Evolutionary conservation across 2,329 filamentous ascomycete genomes (phyloP).

Genomic region (Chrysosporium queenslandicum): DNA sequence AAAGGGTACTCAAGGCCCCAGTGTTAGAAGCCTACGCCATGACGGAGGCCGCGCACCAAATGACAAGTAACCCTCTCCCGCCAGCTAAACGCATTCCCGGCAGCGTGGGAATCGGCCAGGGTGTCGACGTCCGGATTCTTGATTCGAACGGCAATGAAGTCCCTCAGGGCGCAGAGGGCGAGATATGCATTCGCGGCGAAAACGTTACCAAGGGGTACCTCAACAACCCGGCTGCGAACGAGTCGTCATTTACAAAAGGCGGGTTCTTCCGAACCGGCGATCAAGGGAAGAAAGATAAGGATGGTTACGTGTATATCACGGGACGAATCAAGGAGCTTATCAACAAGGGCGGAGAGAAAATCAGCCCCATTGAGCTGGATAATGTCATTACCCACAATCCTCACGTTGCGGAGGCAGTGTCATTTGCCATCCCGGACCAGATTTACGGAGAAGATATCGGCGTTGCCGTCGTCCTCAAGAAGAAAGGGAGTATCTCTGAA

Average conservation of each 20-base stretch:
- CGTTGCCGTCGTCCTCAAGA: constrained; percentile 64
- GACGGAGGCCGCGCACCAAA: constrained; percentile 64
- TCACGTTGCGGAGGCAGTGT: constrained; percentile 65
- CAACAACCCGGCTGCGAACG: constrained; percentile 70
- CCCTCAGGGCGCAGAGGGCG: constrained; percentile 59
- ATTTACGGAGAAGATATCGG: constrained; percentile 75
- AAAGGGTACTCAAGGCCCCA: constrained; percentile 63
- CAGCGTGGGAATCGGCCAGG: constrained; percentile 72
- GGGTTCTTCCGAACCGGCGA: constrained; percentile 84
- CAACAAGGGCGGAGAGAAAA: constrained; percentile 82
- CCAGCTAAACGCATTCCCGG: constrained; percentile 66
- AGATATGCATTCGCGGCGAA: constrained; percentile 72
- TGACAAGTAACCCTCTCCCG: constrained; percentile 53
- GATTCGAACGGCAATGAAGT: constrained; percentile 59
- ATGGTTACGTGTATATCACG: constrained; percentile 76
- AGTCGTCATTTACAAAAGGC: constrained; percentile 58
- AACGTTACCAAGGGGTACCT: constrained; percentile 80
- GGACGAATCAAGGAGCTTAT: constrained; percentile 91
- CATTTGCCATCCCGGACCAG: constrained; percentile 72
- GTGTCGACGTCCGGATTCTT: constrained; percentile 70
- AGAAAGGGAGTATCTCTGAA: constrained; percentile 46
- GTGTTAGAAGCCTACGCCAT: constrained; percentile 87
- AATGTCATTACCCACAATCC: constrained; percentile 68
- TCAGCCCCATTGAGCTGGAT: constrained; percentile 77
- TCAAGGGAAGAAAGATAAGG: constrained; percentile 67